phyloP scores from a whole-genome alignment of 257 asterid genomes.

The Przewalskia tangutica region DNA sequence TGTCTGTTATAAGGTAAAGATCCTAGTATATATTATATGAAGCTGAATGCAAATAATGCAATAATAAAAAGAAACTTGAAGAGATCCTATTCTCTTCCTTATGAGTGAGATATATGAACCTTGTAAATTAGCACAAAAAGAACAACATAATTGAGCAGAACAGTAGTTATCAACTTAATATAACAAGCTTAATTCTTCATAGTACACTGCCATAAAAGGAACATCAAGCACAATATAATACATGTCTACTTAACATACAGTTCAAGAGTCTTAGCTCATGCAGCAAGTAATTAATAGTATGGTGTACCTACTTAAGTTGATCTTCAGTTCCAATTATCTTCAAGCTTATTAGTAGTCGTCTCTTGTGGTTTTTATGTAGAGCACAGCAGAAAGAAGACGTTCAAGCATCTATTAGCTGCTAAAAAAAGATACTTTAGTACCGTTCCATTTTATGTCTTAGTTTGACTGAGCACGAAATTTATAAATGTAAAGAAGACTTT shows the following conservation, averaged over 20 bases:
- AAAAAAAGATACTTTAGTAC: not conserved
- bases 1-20: not conserved
- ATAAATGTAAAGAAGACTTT: not conserved
- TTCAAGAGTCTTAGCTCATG: not conserved
- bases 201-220: not conserved
- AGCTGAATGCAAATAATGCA: not conserved
- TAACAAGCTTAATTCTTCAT: not conserved
- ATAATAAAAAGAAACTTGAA: not conserved
- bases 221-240: not conserved
- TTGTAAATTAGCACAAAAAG: not conserved
- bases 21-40: not conserved
- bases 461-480: not conserved
- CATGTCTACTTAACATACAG: not conserved
- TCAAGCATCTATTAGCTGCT: not conserved
- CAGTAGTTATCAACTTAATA: not conserved
- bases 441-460: not conserved
- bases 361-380: not conserved
- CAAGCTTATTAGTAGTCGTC: not conserved
- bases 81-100: not conserved
- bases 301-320: not conserved
- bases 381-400: not conserved
- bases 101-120: not conserved
- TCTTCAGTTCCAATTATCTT: not conserved
- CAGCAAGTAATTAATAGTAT: not conserved
- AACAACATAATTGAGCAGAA: not conserved